A percentile compares a stretch with the other conserved stretches of the same genome.
These are phyloP conservation scores for Nicotiana tabacum DNA, from an alignment of 257 asterid species.

Conservation along the genomic window DNA sequence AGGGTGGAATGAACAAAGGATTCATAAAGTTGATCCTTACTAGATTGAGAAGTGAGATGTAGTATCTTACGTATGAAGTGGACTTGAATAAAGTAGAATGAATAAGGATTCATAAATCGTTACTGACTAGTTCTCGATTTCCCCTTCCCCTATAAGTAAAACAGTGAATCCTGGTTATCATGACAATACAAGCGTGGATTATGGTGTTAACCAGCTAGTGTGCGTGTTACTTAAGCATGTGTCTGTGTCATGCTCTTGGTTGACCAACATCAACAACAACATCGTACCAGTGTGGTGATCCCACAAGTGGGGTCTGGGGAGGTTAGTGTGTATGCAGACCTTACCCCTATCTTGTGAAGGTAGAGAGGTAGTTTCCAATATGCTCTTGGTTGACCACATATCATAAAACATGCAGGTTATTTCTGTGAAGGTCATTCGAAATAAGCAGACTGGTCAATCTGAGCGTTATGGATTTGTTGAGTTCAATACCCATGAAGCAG, in stretches of 20 bases:
- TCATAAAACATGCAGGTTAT: constrained; percentile 44
- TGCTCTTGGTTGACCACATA: background rate
- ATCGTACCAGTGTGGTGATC: too few species aligned
- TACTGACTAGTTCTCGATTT: background rate
- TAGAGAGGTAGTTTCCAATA: background rate
- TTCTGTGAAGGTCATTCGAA: constrained; percentile 90
- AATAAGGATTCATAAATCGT: background rate
- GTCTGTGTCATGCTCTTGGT: background rate
- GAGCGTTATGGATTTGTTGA: constrained; percentile 94
- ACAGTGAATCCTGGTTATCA: background rate
- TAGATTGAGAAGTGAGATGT: constrained; percentile 1
- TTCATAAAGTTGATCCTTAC: background rate
- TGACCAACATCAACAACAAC: background rate
- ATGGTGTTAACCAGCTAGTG: background rate
- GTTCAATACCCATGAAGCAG: constrained; percentile 69
- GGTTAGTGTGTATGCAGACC: too few species aligned
- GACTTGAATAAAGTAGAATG: background rate
- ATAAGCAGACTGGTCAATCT: constrained; percentile 95
- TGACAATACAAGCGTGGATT: background rate
- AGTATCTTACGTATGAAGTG: background rate
- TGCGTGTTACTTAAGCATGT: background rate
- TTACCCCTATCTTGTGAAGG: too few species aligned
- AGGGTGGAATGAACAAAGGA: background rate
- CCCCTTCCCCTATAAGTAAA: too few species aligned
- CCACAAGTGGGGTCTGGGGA: too few species aligned